Percentiles rank a stretch among this genome's conserved stretches.
These are phyloP conservation scores for Isoetes taiwanensis DNA, from an alignment of 75 land plant genomes.

Conservation along the genomic window DNA sequence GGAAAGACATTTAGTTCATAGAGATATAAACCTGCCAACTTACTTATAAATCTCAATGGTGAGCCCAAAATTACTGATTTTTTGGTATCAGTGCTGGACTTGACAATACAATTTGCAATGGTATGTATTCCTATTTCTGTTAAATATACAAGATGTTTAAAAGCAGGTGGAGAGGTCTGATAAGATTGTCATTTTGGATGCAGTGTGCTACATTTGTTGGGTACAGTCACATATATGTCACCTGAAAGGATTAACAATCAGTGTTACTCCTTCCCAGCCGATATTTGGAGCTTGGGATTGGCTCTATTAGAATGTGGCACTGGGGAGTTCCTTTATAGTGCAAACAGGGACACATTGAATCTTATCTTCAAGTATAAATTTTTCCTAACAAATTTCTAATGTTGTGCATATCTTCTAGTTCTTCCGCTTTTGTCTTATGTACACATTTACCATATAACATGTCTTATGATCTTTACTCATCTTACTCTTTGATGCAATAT, in stretches of 20 bases:
- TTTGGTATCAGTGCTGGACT: constrained; percentile 97
- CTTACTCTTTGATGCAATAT: neutral
- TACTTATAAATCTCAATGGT: constrained; percentile 90
- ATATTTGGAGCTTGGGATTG: constrained; percentile 96
- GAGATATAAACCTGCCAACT: constrained; percentile 98
- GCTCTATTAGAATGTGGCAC: constrained; percentile 91
- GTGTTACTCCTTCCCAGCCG: constrained; percentile 88
- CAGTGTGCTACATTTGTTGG: constrained; percentile 99
- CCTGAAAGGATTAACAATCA: constrained; percentile 95
- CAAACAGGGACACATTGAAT: constrained; percentile 84
- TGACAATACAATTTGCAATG: constrained; percentile 94
- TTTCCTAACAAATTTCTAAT: neutral
- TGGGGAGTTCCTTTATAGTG: constrained; percentile 86
- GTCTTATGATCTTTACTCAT: neutral
- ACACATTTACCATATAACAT: neutral
- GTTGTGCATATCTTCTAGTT: neutral
- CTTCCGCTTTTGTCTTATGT: neutral
- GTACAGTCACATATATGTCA: constrained; percentile 99
- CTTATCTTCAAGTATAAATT: constrained; percentile 74
- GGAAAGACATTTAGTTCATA: constrained; percentile 82
- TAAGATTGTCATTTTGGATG: neutral
- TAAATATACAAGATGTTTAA: neutral
- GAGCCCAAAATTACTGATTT: constrained; percentile 97
- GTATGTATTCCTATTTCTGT: constrained; percentile 24
- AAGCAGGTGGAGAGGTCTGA: too few relatives aligned